Evolutionary conservation across 1,284 basidiomycete genomes (phyloP), one percentile per base, ranked within the genome.

Genomic region (Rhodotorula sp.): DNA sequence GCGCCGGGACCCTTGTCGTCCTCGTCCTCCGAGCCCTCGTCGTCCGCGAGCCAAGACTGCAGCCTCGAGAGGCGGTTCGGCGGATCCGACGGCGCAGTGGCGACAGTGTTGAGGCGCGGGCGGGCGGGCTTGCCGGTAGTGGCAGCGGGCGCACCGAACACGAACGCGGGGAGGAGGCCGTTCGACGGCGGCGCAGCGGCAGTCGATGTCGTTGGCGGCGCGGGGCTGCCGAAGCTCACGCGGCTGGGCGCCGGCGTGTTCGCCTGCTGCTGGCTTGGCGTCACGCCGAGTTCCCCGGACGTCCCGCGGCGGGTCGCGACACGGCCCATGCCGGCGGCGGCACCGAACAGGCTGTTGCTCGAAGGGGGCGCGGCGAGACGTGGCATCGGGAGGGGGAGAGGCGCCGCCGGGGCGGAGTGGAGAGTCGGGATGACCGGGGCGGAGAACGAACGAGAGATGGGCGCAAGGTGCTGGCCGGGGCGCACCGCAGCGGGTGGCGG

Each of bases 281-380:
- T 44, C 57, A 36, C 44, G 15, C 72, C 71, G 8, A 71, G 66
- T 27, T 32, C 37, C 36, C 66, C 64, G 39, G 72, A 57, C 27
- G 69, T 64, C n/a, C 62, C 60, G 29, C 66, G 60, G 36, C 70
- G 72, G 15, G 70, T 58, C 21, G 75, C 70, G 37, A 77, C 75
- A 3, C 76, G 72, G n/a, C 76, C 76, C 76, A 77, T 77, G 9
- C 76, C 76, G 7, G 67, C 59, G 13, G n/a, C 50, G 50, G 50
- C 21, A 72, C 54, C 7, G 67, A 51, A 15, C 70, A 73, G 2
- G 72, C 72, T 41, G 17, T 41, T 41, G 17, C 41, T 41, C 17
- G 66, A 37, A 17, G 55, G 25, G 21, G 64, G n/a, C 34, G 39
- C 51, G 4, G 29, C 53, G 10, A 29, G 61, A 37, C 34, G 57